phyloP scores from a whole-genome alignment of 2,329 filamentous ascomycete species.

The Drechmeria coniospora region DNA sequence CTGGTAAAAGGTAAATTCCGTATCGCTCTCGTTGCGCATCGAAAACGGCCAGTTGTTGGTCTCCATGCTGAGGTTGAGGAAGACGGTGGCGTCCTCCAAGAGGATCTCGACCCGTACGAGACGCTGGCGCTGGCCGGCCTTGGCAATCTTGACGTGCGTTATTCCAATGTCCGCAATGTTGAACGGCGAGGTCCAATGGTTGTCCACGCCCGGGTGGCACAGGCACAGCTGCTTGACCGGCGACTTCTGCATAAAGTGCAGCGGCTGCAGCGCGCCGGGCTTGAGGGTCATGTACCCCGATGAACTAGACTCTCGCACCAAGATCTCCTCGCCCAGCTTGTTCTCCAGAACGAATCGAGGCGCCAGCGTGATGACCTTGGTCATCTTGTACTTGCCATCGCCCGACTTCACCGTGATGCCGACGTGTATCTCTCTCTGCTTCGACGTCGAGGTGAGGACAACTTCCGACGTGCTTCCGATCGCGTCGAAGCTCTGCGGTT shows the following conservation, averaged over 20 bases:
- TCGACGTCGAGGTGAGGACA: slow-evolving; percentile 57
- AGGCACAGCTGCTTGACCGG: slow-evolving; percentile 79
- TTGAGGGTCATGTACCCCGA: slow-evolving; percentile 69
- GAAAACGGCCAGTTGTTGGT: slow-evolving; percentile 96
- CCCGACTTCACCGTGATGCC: slow-evolving; percentile 81
- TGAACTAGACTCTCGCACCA: slow-evolving; percentile 82
- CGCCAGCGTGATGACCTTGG: slow-evolving; percentile 84
- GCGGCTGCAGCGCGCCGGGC: slow-evolving; percentile 63
- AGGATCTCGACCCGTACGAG: slow-evolving; percentile 79
- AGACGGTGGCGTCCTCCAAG: slow-evolving; percentile 86
- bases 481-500: slow-evolving; percentile 93
- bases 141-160: slow-evolving; percentile 85
- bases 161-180: slow-evolving; percentile 92
- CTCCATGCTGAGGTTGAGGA: slow-evolving; percentile 79
- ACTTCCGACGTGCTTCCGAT: slow-evolving; percentile 89
- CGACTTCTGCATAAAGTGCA: slow-evolving; percentile 78
- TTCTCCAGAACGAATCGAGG: slow-evolving; percentile 92
- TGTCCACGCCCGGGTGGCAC: slow-evolving; percentile 86
- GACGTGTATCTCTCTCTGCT: slow-evolving; percentile 70
- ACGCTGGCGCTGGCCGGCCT: slow-evolving; percentile 74
- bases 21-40: slow-evolving; percentile 95
- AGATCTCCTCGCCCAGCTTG: slow-evolving; percentile 74
- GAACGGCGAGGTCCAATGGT: slow-evolving; percentile 95
- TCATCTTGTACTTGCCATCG: slow-evolving; percentile 95
- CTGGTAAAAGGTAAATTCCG: slow-evolving; percentile 93